Evolutionary conservation across 2,329 filamentous ascomycete genomes (phyloP).

Genomic region (Paraphaeosphaeria minitans): DNA sequence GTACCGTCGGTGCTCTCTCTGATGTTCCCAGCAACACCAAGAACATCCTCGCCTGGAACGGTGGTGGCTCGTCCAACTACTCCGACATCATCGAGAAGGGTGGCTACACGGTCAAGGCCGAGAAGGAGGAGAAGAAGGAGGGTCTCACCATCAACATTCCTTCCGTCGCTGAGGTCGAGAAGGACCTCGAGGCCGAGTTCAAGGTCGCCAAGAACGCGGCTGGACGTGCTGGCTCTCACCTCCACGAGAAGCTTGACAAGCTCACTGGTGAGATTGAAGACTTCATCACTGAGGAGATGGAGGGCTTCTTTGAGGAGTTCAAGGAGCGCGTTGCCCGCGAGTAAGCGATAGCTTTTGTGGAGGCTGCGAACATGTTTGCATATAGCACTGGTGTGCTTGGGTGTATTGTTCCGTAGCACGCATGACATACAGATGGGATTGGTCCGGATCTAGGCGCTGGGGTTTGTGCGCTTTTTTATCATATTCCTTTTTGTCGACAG

Average conservation of each 20-base stretch:
- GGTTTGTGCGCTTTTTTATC: conserved; percentile 14
- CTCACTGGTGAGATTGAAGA: conserved; percentile 53
- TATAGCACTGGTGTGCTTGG: conserved; percentile 15
- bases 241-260: conserved; percentile 56
- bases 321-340: conserved; percentile 45
- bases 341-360: conserved; percentile 20
- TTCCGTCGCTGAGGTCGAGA: conserved; percentile 42
- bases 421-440: conserved; percentile 11
- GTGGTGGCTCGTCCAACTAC: conserved; percentile 93
- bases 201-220: conserved; percentile 45
- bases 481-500: conserved; percentile 13
- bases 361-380: conserved; percentile 14
- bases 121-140: conserved; percentile 22
- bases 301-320: conserved; percentile 61
- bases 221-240: conserved; percentile 48
- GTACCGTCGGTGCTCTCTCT: conserved; percentile 75
- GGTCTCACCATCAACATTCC: conserved; percentile 44
- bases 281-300: conserved; percentile 56
- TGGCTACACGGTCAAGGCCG: conserved; percentile 28
- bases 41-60: conserved; percentile 99
- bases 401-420: conserved; percentile 14
- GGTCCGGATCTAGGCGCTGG: conserved; percentile 18
- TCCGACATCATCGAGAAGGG: conserved; percentile 68
- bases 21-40: conserved; percentile 85
- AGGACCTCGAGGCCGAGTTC: conserved; percentile 44